A percentile compares a stretch with the other conserved stretches of the same genome.
These are phyloP conservation scores for Bisporella sp. DNA, from an alignment of 2,329 filamentous ascomycete genomes.

Conservation along the genomic window DNA sequence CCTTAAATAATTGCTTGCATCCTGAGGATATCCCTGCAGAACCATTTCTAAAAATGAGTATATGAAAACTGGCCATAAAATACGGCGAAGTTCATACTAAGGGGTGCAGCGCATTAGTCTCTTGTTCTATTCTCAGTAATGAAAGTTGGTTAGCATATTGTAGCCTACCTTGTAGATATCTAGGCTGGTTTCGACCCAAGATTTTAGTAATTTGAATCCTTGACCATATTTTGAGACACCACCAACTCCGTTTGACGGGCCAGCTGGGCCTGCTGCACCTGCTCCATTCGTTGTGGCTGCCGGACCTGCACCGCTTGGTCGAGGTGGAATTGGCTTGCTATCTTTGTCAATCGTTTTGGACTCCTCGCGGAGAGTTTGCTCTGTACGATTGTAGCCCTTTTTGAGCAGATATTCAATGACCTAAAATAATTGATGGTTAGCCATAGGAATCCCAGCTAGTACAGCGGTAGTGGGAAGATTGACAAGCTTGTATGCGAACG, in stretches of 20 bases:
- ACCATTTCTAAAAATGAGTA: slow-evolving; percentile 85
- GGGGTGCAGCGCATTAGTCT: neutral
- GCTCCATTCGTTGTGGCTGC: neutral
- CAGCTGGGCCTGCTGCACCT: no score
- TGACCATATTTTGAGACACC: slow-evolving; percentile 72
- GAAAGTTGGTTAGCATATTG: neutral
- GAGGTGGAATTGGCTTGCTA: slow-evolving; percentile 63
- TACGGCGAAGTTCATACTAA: slow-evolving; percentile 76
- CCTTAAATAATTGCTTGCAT: slow-evolving; percentile 68
- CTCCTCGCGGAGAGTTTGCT: slow-evolving; percentile 87
- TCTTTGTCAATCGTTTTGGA: slow-evolving; percentile 77
- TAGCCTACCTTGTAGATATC: slow-evolving; percentile 79
- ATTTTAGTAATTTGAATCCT: slow-evolving; percentile 65
- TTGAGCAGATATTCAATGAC: slow-evolving; percentile 95
- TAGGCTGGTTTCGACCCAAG: slow-evolving; percentile 86
- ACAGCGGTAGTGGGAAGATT: no score
- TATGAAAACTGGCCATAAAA: slow-evolving; percentile 90
- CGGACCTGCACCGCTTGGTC: slow-evolving; percentile 30
- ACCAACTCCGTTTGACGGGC: slow-evolving; percentile 44
- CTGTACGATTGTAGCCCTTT: slow-evolving; percentile 87
- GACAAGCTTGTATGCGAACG: no score
- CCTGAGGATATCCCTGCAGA: slow-evolving; percentile 60
- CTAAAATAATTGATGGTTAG: slow-evolving; percentile 30
- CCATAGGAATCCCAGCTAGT: no score
- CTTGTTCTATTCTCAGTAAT: slow-evolving; percentile 9